Evolutionary conservation across 164 flowering plant species (phyloP).

Genomic region (Vitis riparia): DNA sequence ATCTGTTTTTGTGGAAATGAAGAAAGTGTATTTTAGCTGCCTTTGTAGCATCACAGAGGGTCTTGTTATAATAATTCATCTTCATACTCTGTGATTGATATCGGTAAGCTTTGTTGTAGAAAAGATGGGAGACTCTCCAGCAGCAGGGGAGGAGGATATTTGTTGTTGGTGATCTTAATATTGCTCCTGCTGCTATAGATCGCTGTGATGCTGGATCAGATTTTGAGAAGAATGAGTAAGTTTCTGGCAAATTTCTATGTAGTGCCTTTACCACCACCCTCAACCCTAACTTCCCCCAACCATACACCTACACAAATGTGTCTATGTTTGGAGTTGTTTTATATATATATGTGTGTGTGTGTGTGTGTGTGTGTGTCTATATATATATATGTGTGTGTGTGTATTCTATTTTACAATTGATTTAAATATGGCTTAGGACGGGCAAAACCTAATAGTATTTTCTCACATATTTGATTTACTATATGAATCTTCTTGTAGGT

Average conservation of each 20-base stretch:
- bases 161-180: constrained; percentile 95
- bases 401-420: too few relatives aligned
- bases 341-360: not conserved
- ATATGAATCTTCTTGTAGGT: constrained; percentile 47
- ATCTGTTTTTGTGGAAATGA: too few relatives aligned
- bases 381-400: not conserved
- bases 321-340: not conserved
- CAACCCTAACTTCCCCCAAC: not conserved
- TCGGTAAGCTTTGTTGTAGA: constrained; percentile 52
- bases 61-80: not conserved
- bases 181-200: constrained; percentile 88
- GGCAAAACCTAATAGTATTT: not conserved
- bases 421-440: not conserved
- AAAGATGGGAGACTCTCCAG: constrained; percentile 87
- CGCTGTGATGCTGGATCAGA: constrained; percentile 90
- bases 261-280: not conserved
- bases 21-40: too few relatives aligned
- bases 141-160: constrained; percentile 64
- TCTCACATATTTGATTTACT: not conserved
- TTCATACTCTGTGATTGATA: constrained; percentile 6
- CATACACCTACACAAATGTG: too few relatives aligned
- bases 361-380: not conserved
- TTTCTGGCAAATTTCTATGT: not conserved
- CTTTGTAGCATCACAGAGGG: not conserved
- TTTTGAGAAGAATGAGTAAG: constrained; percentile 90